Conservation (phyloP, 768 basidiomycete genomes). For the Pleurotus cornucopiae region DNA sequence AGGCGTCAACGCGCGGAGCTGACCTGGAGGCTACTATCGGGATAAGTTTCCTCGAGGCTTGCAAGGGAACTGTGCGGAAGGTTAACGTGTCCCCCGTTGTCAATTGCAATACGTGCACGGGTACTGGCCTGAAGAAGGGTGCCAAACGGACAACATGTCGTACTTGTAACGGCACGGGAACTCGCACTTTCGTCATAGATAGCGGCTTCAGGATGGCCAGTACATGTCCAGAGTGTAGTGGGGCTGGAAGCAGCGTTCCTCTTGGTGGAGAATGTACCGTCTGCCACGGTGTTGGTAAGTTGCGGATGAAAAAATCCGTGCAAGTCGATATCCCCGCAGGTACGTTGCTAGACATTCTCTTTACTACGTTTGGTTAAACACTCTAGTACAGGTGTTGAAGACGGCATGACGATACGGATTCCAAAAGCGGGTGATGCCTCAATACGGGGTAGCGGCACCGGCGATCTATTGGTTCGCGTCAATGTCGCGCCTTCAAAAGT, state of each 20-base stretch:
- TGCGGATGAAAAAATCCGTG: constrained; percentile 73
- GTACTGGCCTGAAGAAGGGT: constrained; percentile 83
- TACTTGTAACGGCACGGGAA: constrained; percentile 83
- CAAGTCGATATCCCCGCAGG: constrained; percentile 85
- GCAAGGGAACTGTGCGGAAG: constrained; percentile 77
- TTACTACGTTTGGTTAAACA: constrained; percentile 1
- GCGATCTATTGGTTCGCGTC: constrained; percentile 86
- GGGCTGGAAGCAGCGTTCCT: constrained; percentile 77
- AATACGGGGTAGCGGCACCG: constrained; percentile 72
- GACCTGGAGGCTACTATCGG: constrained; percentile 78
- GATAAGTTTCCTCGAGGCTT: constrained; percentile 91
- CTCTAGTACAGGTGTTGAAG: constrained; percentile 71
- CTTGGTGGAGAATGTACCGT: constrained; percentile 70
- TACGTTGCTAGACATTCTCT: constrained; percentile 30
- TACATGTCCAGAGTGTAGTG: constrained; percentile 80
- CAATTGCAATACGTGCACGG: constrained; percentile 80
- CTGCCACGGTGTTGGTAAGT: constrained; percentile 86
- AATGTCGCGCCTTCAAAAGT: constrained; percentile 77
- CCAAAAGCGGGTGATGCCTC: constrained; percentile 83
- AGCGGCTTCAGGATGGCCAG: constrained; percentile 97
- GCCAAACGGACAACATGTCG: constrained; percentile 76
- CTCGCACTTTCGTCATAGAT: constrained; percentile 84
- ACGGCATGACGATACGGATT: constrained; percentile 88
- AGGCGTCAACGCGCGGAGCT: constrained; percentile 52
- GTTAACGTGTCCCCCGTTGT: constrained; percentile 78